phyloP scores from a whole-genome alignment of 1,284 basidiomycete genomes.

The Salmacisia buchloeana region DNA sequence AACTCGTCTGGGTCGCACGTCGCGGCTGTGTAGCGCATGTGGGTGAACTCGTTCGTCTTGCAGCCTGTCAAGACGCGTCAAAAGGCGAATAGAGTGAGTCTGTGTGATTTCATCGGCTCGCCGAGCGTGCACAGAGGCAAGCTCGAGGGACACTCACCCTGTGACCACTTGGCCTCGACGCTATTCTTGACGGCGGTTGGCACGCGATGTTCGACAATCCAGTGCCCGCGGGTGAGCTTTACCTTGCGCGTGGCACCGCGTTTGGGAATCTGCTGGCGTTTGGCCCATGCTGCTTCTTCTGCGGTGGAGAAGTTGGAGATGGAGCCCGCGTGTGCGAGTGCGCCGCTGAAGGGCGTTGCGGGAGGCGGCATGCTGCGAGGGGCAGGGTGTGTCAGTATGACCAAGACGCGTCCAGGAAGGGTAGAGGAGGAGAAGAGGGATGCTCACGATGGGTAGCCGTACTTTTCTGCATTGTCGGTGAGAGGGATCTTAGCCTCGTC shows the following conservation, averaged over 20 bases:
- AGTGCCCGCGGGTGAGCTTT: slow-evolving; percentile 68
- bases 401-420: background rate
- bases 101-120: too few species aligned
- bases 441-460: slow-evolving; percentile 13
- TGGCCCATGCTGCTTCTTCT: slow-evolving; percentile 40
- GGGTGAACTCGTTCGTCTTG: slow-evolving; percentile 67
- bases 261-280: slow-evolving; percentile 49
- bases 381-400: background rate
- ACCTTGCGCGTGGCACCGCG: slow-evolving; percentile 64
- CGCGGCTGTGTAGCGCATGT: slow-evolving; percentile 73
- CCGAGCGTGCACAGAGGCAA: too few species aligned
- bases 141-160: slow-evolving; percentile 15
- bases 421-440: background rate
- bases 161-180: slow-evolving; percentile 70
- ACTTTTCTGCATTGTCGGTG: slow-evolving; percentile 30
- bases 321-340: slow-evolving; percentile 9
- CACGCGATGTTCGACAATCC: slow-evolving; percentile 58
- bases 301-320: slow-evolving; percentile 13
- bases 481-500: slow-evolving; percentile 33
- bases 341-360: background rate
- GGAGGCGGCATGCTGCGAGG: background rate
- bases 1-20: slow-evolving; percentile 95
- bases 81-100: slow-evolving; percentile 40
- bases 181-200: slow-evolving; percentile 79
- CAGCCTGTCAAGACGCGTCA: background rate